Conservation (phyloP, 1,139 yeast species). For the Candida tetrigidarum region DNA sequence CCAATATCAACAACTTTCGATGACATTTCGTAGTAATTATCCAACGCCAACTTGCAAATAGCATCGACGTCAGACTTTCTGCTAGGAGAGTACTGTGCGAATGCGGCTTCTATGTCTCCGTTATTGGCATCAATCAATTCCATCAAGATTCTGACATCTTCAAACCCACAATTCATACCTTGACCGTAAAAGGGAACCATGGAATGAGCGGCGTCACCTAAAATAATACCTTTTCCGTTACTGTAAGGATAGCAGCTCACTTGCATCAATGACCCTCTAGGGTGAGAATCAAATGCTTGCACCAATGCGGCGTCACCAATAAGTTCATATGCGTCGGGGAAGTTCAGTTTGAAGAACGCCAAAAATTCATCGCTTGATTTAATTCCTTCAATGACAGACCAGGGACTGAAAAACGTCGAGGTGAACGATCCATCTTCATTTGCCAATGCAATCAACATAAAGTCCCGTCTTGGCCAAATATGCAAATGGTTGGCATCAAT, state of each 20-base stretch:
- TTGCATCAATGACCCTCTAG: constrained; percentile 78
- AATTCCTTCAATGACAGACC: constrained; percentile 62
- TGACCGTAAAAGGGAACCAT: constrained; percentile 99
- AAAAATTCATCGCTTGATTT: constrained; percentile 47
- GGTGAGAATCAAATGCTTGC: constrained; percentile 60
- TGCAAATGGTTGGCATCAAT: constrained; percentile 82
- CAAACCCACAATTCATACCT: constrained; percentile 97
- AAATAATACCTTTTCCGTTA: constrained; percentile 65
- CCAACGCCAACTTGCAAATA: constrained; percentile 77
- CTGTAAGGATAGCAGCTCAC: constrained; percentile 72
- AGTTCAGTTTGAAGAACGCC: constrained; percentile 60
- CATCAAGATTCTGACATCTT: constrained; percentile 76
- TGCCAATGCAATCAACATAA: constrained; percentile 89
- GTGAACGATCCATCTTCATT: constrained; percentile 88
- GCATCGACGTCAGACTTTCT: constrained; percentile 74
- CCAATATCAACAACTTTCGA: constrained; percentile 70
- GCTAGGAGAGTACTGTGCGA: constrained; percentile 55
- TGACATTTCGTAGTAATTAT: constrained; percentile 88
- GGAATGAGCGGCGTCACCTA: constrained; percentile 96
- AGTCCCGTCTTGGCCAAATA: constrained; percentile 89
- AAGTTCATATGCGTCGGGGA: constrained; percentile 73
- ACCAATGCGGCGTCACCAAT: constrained; percentile 64
- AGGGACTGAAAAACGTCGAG: constrained; percentile 86
- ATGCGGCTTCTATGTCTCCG: constrained; percentile 51
- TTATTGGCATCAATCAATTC: constrained; percentile 50